phyloP scores from a whole-genome alignment of 1,284 basidiomycete species.

The Rhodotorula sp. region DNA sequence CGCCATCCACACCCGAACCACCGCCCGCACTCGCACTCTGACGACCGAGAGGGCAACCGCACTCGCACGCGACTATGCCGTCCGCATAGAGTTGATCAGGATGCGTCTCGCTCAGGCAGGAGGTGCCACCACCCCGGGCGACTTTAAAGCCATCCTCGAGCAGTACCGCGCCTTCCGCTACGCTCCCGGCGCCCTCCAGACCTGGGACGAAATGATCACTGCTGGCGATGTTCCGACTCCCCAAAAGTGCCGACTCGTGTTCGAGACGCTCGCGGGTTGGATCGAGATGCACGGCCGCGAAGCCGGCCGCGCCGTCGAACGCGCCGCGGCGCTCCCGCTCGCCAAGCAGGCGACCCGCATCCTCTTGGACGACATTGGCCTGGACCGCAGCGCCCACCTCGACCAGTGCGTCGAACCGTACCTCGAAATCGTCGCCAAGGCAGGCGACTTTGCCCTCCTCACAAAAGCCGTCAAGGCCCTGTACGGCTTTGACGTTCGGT shows the following conservation, averaged over 20 bases:
- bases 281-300: constrained; percentile 28
- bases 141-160: constrained; percentile 19
- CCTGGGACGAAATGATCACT: constrained; percentile 33
- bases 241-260: constrained; percentile 1
- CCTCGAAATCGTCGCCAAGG: constrained; percentile 26
- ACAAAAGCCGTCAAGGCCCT: constrained; percentile 20
- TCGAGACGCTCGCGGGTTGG: constrained; percentile 34
- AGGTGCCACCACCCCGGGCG: constrained; percentile 9
- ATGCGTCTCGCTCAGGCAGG: constrained; percentile 22
- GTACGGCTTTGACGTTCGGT: constrained; percentile 35
- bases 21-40: background rate
- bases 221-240: background rate
- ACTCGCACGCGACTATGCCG: constrained; percentile 12
- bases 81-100: constrained; percentile 29
- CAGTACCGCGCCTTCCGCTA: constrained; percentile 30
- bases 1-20: constrained; percentile 17
- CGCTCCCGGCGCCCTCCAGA: constrained; percentile 24
- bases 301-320: constrained; percentile 19
- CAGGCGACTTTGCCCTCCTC: constrained; percentile 25
- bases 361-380: constrained; percentile 12
- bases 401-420: constrained; percentile 21
- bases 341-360: constrained; percentile 8
- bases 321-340: constrained; percentile 28
- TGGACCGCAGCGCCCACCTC: background rate
- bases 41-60: constrained; percentile 12